These are phyloP conservation scores for Trichophyton benhamiae DNA, from an alignment of 2,329 filamentous ascomycete species.

Conservation along the genomic window DNA sequence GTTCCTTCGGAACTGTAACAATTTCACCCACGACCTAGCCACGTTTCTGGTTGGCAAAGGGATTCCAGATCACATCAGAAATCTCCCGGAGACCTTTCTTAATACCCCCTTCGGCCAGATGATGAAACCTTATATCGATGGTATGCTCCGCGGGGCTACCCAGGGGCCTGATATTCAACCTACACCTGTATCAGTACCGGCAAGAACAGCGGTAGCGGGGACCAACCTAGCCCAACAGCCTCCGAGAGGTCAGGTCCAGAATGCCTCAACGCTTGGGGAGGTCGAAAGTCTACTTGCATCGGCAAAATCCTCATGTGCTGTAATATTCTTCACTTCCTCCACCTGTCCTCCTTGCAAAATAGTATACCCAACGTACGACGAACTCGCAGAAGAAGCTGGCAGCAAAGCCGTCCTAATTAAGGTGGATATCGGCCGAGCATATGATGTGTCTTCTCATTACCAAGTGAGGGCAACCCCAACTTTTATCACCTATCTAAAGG, in stretches of 20 bases:
- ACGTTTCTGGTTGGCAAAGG: constrained; percentile 80
- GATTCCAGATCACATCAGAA: constrained; percentile 76
- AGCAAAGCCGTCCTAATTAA: constrained; percentile 63
- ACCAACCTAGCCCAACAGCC: constrained; percentile 11
- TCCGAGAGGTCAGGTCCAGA: constrained; percentile 43
- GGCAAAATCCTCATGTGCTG: constrained; percentile 56
- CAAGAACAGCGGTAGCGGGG: constrained; percentile 11
- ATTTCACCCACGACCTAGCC: constrained; percentile 85
- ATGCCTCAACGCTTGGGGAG: constrained; percentile 46
- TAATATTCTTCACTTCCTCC: constrained; percentile 85
- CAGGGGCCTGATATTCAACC: constrained; percentile 39
- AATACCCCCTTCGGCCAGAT: constrained; percentile 80
- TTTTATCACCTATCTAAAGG: constrained; percentile 71
- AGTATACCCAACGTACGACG: constrained; percentile 69
- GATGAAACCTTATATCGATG: constrained; percentile 64
- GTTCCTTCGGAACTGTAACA: constrained; percentile 90
- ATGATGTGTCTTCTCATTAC: constrained; percentile 53
- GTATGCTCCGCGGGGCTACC: constrained; percentile 49
- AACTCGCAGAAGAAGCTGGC: constrained; percentile 61
- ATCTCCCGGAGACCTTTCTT: constrained; percentile 72
- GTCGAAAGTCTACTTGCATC: constrained; percentile 48
- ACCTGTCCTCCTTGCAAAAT: constrained; percentile 76
- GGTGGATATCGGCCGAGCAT: constrained; percentile 60
- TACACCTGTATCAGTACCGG: neutral
- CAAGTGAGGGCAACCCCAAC: constrained; percentile 68